Evolutionary conservation across 2,329 filamentous ascomycete species (phyloP), one percentile per base, ranked within the genome.

Genomic region (Ophiostoma ulmi): DNA sequence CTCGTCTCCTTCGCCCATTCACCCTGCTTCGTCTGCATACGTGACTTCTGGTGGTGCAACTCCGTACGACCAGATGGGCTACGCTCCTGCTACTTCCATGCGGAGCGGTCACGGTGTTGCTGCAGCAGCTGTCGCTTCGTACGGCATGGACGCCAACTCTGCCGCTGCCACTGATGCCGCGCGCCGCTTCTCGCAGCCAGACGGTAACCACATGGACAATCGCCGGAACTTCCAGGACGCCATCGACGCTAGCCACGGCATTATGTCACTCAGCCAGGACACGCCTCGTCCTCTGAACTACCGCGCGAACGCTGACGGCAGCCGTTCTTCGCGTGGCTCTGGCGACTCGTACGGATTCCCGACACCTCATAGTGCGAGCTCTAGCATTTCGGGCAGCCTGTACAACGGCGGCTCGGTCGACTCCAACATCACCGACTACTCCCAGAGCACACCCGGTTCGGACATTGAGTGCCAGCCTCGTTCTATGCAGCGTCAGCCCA

Each of bases 251-350:
- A 94, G 93, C 78, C 91, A 95, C 73, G 93, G 93, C 75, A 97
- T 98, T 92, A 87, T 97, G 36, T 93, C 93, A 52, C 91, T 98
- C 86, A 97, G 92, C 85, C 93, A 97, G 81, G 93, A 97, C 76
- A 97, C 93, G 0, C 93, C 94, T 14, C 86, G 94, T 73, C 95
- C 94, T 78, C 92, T 97, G 4, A 52, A 35, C 76, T 97, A 97
- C 77, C 92, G 85, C 77, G 92, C 85, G 73, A 81, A 78, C 72
- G 5, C 38, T 5, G 68, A 66, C 65, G 61, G 31, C 65, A 61
- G n/a, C 22, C 68, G 70, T 22, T 58, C 68, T 20, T 86, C 87
- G 71, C 86, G 93, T 74, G 89, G 88, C 70, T 93, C 93, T 1
- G 85, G 88, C 70, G 94, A 97, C 77, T 93, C 93, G 1, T 97